Evolutionary conservation across 257 asterid species (phyloP).

Genomic region (Solanum medicagineum): DNA sequence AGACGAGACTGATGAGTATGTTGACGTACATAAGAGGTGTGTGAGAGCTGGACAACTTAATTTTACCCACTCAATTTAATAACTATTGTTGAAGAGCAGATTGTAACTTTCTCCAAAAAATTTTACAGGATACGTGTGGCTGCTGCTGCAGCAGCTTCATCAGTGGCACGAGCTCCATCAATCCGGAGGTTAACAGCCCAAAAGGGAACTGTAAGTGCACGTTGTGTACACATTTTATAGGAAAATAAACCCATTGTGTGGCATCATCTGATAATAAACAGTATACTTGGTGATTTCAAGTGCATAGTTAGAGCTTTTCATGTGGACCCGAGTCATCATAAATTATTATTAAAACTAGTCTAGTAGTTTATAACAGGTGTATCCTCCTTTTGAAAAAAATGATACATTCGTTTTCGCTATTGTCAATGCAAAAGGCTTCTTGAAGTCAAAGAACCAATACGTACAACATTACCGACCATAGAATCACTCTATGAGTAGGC

Average conservation of each 20-base stretch:
- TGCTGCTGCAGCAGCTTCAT: slow-evolving; percentile 89
- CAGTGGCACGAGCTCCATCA: slow-evolving; percentile 80
- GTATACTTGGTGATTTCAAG: not conserved
- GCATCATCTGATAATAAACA: not conserved
- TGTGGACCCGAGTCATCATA: not conserved
- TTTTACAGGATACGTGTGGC: slow-evolving; percentile 70
- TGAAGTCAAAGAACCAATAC: not conserved
- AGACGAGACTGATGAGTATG: slow-evolving; percentile 86
- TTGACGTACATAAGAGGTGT: slow-evolving; percentile 84
- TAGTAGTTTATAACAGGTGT: not conserved
- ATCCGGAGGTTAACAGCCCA: slow-evolving; percentile 42
- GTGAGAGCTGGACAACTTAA: not conserved
- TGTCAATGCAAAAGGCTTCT: not conserved
- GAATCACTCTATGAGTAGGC: not conserved
- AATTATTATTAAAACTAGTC: not conserved
- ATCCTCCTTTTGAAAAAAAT: not conserved
- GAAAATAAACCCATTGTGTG: not conserved
- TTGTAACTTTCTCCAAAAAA: not conserved
- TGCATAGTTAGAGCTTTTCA: not conserved
- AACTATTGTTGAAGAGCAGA: not conserved
- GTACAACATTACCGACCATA: not conserved
- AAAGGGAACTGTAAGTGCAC: slow-evolving; percentile 52
- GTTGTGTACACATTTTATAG: not conserved
- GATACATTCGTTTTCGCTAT: not conserved
- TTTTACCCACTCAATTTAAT: not conserved